Evolutionary conservation across 148 eudicot genomes (phyloP).

Genomic region (Pouteria glomerata): DNA sequence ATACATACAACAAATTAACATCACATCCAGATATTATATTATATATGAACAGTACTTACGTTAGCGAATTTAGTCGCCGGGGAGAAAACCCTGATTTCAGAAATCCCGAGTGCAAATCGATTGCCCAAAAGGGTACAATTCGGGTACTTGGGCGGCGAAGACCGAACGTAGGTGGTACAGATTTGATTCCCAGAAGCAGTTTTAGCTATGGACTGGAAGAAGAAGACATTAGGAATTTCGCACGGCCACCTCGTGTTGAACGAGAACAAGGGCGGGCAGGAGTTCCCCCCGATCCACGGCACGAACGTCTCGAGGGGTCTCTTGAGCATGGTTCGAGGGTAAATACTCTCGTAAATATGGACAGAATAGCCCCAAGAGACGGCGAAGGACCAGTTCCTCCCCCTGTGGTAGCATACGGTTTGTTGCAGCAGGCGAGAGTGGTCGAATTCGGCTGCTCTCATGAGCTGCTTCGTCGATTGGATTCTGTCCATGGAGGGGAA

Average conservation of each 20-base stretch:
- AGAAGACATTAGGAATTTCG: constrained; percentile 21
- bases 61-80: no score
- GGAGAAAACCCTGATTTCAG: no score
- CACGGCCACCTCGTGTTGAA: constrained; percentile 25
- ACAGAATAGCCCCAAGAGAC: constrained; percentile 56
- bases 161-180: no score
- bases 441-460: constrained; percentile 44
- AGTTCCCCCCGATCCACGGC: constrained; percentile 10
- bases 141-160: no score
- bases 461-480: constrained; percentile 38
- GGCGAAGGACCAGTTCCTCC: constrained; percentile 43
- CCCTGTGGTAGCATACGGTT: constrained; percentile 55
- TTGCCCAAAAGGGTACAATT: no score
- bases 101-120: no score
- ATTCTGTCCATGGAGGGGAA: constrained; percentile 45
- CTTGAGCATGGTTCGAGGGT: constrained; percentile 20
- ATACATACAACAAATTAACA: no score
- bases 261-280: constrained; percentile 17
- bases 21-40: no score
- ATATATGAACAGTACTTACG: no score
- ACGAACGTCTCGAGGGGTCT: constrained; percentile 25
- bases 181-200: no score
- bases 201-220: constrained; percentile 13
- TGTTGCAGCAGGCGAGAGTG: constrained; percentile 60
- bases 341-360: constrained; percentile 27